Base-by-base conservation (phyloP, 2,329 filamentous ascomycete genomes). In the Metarhizium guizhouense region DNA sequence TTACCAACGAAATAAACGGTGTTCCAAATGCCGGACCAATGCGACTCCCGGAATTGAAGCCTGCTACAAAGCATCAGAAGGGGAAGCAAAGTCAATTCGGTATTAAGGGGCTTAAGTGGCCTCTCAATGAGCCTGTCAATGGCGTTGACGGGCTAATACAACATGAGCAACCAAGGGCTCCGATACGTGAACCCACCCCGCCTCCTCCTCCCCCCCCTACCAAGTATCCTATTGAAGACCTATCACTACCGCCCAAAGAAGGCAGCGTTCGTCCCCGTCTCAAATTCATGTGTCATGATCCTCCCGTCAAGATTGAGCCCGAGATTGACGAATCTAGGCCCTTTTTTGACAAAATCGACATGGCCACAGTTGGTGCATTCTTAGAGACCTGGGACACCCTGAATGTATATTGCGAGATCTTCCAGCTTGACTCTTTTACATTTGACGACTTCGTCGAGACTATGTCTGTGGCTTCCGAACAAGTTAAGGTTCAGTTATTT, bases 401-500 rank as follows among this genome's bases (percentile, higher is more conserved):
- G 38, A 99, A 96, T 65, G 93, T 99, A n/a, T 96, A 96, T 67
- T 95, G 91, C 66, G 90, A 96, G 65, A 87, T 96, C 18, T 95
- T 95, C 67, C 84, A 90, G 65, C 79, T 99, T 30, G 94, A 99
- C 70, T 97, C 93, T 0, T 99, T 99, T 67, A 97, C 93, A 0
- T 95, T 97, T 65, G 94, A 99, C 68, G 94, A 99, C 69, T 97
- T 92, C 64, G 79, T 96, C 4, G 88, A 97, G 67, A 87, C 92
- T 0, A 85, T 99, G 78, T 81, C 85, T 51, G 86, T 92, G 56
- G 81, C 87, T 0, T 90, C 85, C 0, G 81, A 86, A 38, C 84
- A 90, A 25, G 75, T 83, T 1, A 85, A 87, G 7, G 94, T 94
- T 53, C 87, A 96, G 67, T 76, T 99, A 0, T 86, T 96, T 62